A percentile compares a stretch with the other conserved stretches of the same genome.
Evolutionary conservation across 805 yeast species (phyloP).

Genomic region (Candida arabinofermentans): DNA sequence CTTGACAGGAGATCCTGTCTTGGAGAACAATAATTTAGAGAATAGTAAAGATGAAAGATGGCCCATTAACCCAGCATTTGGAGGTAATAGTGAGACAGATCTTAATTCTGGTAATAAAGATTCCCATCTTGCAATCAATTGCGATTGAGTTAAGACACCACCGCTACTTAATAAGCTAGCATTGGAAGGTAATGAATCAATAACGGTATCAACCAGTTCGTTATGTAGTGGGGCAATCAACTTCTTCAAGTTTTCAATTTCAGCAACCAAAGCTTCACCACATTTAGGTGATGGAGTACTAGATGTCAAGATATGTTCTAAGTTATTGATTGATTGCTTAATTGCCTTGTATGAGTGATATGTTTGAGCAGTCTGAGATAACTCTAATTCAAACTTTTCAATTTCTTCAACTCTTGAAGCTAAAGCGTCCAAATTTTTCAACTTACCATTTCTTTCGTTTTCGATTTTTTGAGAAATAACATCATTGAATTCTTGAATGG

Average conservation of each 20-base stretch:
- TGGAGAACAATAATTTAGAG: constrained; percentile 70
- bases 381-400: constrained; percentile 45
- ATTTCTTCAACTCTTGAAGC: constrained; percentile 50
- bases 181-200: constrained; percentile 41
- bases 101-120: constrained; percentile 81
- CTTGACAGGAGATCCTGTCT: constrained; percentile 63
- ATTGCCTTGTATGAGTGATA: constrained; percentile 36
- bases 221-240: constrained; percentile 36
- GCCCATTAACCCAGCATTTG: constrained; percentile 93
- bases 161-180: constrained; percentile 36
- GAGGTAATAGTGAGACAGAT: constrained; percentile 84
- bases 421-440: constrained; percentile 63
- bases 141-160: constrained; percentile 74
- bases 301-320: constrained; percentile 36
- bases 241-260: constrained; percentile 33
- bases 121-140: constrained; percentile 76
- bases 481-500: constrained; percentile 62
- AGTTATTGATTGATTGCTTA: constrained; percentile 41
- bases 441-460: constrained; percentile 72
- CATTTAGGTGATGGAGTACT: constrained; percentile 35
- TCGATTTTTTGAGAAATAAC: constrained; percentile 59
- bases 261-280: constrained; percentile 46
- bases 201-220: constrained; percentile 35
- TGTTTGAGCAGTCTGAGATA: constrained; percentile 39
- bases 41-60: constrained; percentile 78